Evolutionary conservation across 2,329 filamentous ascomycete genomes (phyloP), one percentile per base, ranked within the genome.

Genomic region (Whalleya microplaca): DNA sequence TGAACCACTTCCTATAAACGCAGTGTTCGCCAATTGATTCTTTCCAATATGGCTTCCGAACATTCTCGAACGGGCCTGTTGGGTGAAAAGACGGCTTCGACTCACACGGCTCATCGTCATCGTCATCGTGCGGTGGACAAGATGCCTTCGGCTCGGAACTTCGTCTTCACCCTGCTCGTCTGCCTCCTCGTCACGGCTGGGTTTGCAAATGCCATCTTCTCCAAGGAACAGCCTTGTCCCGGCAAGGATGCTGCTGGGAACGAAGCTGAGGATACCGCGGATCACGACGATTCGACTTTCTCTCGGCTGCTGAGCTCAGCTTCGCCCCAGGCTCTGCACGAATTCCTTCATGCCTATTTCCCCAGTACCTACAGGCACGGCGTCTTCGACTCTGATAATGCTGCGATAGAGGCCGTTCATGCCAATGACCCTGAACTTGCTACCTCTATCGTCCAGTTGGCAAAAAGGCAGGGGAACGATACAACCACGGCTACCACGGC

Each of bases 361-460:
- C 81, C 84, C 45, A 79, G 81, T 46, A 83, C 84, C 67, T 91
- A 87, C 73, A 82, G 85, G 69, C 83, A 90, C 68, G 88, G 88
- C 56, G 80, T 90, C 53, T 90, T 87, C 71, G 80, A 83, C 61
- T 84, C 85, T 61, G 87, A 89, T 66, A 80, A 79, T 63, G 77
- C 80, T 10, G 87, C 86, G 21, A 78, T 89, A 52, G 83, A 89
- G 70, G 84, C 81, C 32, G 79, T 89, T 23, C 82, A 86, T 73
- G 76, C 78, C 43, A 80, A 82, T 61, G 81, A 90, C 67, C 81
- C 85, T 20, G 78, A 81, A 40, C 76, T 90, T 40, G 86, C 87
- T 18, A 84, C 80, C 9, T 82, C 83, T 55, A 76, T 91, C 61
- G 79, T 88, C 53, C 82, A 85, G 55, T 74, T 92, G 54, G 88